A percentile compares a stretch with the other conserved stretches of the same genome.
Conservation (phyloP, 2,329 filamentous ascomycete genomes). For the Domatiomyces globalis region DNA sequence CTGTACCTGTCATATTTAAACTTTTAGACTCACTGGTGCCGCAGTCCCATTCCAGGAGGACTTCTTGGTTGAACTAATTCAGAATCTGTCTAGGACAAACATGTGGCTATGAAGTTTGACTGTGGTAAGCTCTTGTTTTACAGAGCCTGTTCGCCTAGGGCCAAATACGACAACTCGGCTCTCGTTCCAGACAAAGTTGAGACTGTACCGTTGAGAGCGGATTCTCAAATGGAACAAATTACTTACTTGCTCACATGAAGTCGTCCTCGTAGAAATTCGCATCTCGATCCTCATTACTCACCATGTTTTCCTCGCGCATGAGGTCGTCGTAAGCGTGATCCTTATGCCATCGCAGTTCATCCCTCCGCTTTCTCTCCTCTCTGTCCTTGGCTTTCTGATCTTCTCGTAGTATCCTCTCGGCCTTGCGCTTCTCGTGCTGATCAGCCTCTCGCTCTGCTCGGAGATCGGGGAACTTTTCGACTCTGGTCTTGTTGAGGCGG, state of each 20-base stretch:
- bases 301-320: constrained; percentile 70
- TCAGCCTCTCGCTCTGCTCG: constrained; percentile 67
- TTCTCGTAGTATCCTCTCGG: constrained; percentile 39
- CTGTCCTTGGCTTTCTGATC: constrained; percentile 29
- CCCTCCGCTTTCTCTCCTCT: constrained; percentile 52
- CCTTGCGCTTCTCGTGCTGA: constrained; percentile 54
- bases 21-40: too few relatives aligned
- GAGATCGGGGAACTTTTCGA: constrained; percentile 76
- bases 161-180: too few relatives aligned
- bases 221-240: background rate
- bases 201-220: too few relatives aligned
- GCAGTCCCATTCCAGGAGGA: too few relatives aligned
- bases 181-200: too few relatives aligned
- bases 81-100: too few relatives aligned
- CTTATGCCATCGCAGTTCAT: constrained; percentile 84
- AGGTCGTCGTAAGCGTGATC: constrained; percentile 96
- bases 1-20: too few relatives aligned
- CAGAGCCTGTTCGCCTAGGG: too few relatives aligned
- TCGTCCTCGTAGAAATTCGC: constrained; percentile 68
- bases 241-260: constrained; percentile 55
- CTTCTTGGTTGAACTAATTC: too few relatives aligned
- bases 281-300: constrained; percentile 73
- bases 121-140: too few relatives aligned
- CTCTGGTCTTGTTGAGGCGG: constrained; percentile 91
- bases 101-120: too few relatives aligned